These are phyloP conservation scores for Collariella sp. DNA, from an alignment of 495 filamentous ascomycete species.

Conservation along the genomic window DNA sequence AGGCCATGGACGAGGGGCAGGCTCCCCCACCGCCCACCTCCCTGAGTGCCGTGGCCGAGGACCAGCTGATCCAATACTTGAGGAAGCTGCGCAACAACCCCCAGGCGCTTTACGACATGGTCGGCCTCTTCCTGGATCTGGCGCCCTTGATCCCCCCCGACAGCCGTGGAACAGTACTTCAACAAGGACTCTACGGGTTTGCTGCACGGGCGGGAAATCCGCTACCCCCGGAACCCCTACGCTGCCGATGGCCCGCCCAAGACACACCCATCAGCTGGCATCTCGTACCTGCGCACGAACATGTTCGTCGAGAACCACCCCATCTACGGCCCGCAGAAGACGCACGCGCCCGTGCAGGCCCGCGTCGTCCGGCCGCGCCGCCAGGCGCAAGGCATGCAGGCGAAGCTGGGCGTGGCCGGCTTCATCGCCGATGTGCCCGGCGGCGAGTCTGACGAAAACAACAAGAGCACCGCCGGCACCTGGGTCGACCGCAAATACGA, in stretches of 20 bases:
- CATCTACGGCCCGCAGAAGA: constrained; percentile 63
- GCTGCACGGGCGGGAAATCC: constrained; percentile 7
- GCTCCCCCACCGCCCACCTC: constrained; percentile 22
- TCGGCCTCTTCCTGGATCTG: constrained; percentile 50
- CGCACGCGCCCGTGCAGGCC: constrained; percentile 54
- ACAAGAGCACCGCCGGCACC: constrained; percentile 7
- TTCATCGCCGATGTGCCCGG: constrained; percentile 32
- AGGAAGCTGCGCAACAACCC: constrained; percentile 48
- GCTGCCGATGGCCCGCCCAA: constrained; percentile 56
- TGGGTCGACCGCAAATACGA: constrained; percentile 26
- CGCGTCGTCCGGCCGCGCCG: constrained; percentile 55
- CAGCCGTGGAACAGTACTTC: neutral
- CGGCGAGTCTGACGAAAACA: constrained; percentile 26
- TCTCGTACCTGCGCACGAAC: constrained; percentile 71
- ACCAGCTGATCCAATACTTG: constrained; percentile 52
- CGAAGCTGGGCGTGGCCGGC: constrained; percentile 41
- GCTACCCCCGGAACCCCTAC: constrained; percentile 38
- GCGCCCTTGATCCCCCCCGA: constrained; percentile 29
- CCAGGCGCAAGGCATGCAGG: neutral
- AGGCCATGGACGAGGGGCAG: constrained; percentile 43
- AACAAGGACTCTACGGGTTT: neutral
- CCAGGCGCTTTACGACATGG: constrained; percentile 37
- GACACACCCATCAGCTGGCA: constrained; percentile 86
- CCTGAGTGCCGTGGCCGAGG: constrained; percentile 44
- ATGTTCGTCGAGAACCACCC: constrained; percentile 71